Percentiles rank a stretch among this genome's conserved stretches.
Conservation (phyloP, 108 stramenopile genomes). For the Skeletonema costatum region DNA sequence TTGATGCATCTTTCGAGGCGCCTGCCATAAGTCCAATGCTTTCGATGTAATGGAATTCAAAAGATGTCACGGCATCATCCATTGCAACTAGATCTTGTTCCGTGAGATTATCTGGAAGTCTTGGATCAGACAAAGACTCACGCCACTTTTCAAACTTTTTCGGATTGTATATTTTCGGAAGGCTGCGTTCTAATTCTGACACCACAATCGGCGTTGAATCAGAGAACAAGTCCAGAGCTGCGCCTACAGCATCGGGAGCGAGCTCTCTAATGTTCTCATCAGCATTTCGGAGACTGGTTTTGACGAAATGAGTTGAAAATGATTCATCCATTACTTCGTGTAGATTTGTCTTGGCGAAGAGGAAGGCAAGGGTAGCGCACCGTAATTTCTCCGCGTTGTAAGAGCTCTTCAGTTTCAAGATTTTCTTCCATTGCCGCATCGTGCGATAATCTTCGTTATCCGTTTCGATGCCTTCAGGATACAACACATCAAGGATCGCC, state of each 20-base stretch:
- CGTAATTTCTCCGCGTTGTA: slow-evolving; percentile 32
- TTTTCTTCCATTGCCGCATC: slow-evolving; percentile 36
- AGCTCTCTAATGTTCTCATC: slow-evolving; percentile 36
- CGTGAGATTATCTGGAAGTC: slow-evolving; percentile 43
- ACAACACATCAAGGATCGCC: slow-evolving; percentile 29
- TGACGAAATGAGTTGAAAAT: slow-evolving; percentile 32
- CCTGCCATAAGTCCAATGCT: slow-evolving; percentile 64
- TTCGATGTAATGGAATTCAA: slow-evolving; percentile 56
- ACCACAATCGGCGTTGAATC: slow-evolving; percentile 27
- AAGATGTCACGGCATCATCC: slow-evolving; percentile 42
- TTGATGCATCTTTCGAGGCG: slow-evolving; percentile 21
- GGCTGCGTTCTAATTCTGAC: slow-evolving; percentile 18
- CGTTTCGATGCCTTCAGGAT: slow-evolving; percentile 37
- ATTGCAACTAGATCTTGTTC: slow-evolving; percentile 45
- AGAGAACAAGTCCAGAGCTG: slow-evolving; percentile 25
- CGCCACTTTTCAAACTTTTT: slow-evolving; percentile 42
- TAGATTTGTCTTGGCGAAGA: slow-evolving; percentile 31
- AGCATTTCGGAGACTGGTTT: slow-evolving; percentile 29
- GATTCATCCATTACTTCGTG: slow-evolving; percentile 21
- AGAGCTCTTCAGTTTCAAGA: slow-evolving; percentile 27
- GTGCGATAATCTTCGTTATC: slow-evolving; percentile 35
- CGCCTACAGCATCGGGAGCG: slow-evolving; percentile 38
- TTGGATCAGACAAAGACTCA: slow-evolving; percentile 30
- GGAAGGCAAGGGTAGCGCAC: slow-evolving; percentile 17
- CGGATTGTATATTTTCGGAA: slow-evolving; percentile 30